Percentiles rank a stretch among this genome's conserved stretches.
Evolutionary conservation across 2,329 filamentous ascomycete species (phyloP).

Genomic region (Exophiala mesophila): DNA sequence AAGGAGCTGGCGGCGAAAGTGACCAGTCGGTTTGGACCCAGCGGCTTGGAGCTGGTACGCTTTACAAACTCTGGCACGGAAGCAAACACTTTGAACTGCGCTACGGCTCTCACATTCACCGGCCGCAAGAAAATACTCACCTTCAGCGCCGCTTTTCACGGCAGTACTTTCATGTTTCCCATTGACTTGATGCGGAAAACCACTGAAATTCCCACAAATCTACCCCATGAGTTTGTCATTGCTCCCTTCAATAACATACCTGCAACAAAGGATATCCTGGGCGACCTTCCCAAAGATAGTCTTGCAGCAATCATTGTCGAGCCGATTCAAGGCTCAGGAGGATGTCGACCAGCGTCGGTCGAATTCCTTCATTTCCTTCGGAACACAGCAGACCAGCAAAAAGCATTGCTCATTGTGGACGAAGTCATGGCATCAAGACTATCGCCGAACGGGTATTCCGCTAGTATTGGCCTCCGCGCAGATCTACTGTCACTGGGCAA

Average conservation of each 20-base stretch:
- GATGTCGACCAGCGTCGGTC: constrained; percentile 47
- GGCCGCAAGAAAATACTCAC: neutral
- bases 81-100: constrained; percentile 57
- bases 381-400: constrained; percentile 55
- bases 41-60: constrained; percentile 52
- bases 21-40: constrained; percentile 44
- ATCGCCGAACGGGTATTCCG: constrained; percentile 45
- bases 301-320: constrained; percentile 62
- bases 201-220: constrained; percentile 52
- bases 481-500: constrained; percentile 60
- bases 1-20: constrained; percentile 46
- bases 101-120: constrained; percentile 48
- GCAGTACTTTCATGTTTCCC: constrained; percentile 41
- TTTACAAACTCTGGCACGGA: constrained; percentile 65
- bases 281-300: constrained; percentile 31
- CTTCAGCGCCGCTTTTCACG: constrained; percentile 24
- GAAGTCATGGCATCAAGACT: constrained; percentile 59
- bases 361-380: constrained; percentile 52
- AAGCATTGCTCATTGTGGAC: constrained; percentile 68
- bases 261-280: constrained; percentile 41
- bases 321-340: constrained; percentile 59
- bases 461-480: constrained; percentile 34
- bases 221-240: constrained; percentile 54
- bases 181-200: constrained; percentile 27
- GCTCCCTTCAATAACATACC: constrained; percentile 57